Base-by-base conservation (phyloP, 1,284 basidiomycete genomes). In the Rhodotorula sp. region DNA sequence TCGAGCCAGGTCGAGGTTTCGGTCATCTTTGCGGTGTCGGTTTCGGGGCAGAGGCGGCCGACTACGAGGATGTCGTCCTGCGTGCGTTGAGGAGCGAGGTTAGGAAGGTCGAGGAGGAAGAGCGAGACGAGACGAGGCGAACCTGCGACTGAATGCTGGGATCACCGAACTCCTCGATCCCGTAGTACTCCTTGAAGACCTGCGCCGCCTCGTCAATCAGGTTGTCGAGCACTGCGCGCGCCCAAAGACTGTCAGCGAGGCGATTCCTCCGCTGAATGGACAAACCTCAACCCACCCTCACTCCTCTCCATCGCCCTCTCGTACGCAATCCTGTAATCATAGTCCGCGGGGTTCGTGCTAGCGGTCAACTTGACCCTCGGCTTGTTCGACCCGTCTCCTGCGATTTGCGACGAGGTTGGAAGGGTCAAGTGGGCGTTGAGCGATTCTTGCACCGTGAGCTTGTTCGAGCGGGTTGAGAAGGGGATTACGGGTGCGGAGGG, bases 221-320 rank as follows among this genome's bases (percentile, higher is more conserved):
- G 68, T 89, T 87, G 77, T 96, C 93, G 57, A 96, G 85, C 24
- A 83, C 90, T 91, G 66, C 6, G 36, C 22, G 29, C 44, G n/a
- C 27, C 8, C 4, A 1, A 10, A 5, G 9, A 6, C 3, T 1
- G 6, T 20, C 20, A n/a, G 10, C 34, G 0, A 53, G 6, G n/a
- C 4, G 19, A 19, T 8, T 22, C 27, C 1, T 4, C 4, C 30
- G n/a, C 24, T 11, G 17, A 17, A 22, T 3, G 15, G 27, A 22
- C 6, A 51, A 39, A 30, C 32, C n/a, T 24, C 32, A 30, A 74
- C 81, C 68, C 76, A 91, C 91, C 87, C 84, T 90, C 89, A 71
- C 90, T 89, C 47, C 92, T 84, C 77, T 90, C 90, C 1, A 86
- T 86, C 27, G 90, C 84, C 81, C 91, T 92, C 80, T 95, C 92